These are phyloP conservation scores for Staphylotrichum longicolle DNA, from an alignment of 495 filamentous ascomycete species.

Conservation along the genomic window DNA sequence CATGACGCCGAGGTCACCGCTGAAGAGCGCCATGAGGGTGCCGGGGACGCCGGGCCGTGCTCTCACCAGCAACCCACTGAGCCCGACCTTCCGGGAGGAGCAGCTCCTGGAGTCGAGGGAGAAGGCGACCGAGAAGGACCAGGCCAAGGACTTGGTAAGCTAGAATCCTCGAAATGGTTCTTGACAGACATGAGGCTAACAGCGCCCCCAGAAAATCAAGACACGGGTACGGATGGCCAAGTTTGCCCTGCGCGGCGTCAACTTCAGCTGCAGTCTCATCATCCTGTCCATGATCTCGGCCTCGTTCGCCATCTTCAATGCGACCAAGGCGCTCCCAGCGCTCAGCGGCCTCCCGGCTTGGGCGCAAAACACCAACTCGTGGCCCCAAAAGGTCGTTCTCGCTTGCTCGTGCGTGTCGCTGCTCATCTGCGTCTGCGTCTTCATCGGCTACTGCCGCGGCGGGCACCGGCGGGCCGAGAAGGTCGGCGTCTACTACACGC, in stretches of 20 bases:
- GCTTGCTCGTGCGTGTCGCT: slow-evolving; percentile 77
- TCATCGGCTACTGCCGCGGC: slow-evolving; percentile 83
- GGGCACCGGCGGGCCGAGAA: slow-evolving; percentile 90
- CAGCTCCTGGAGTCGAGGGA: slow-evolving; percentile 79
- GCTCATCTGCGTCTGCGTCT: slow-evolving; percentile 70
- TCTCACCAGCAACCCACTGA: slow-evolving; percentile 61
- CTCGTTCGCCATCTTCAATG: slow-evolving; percentile 85
- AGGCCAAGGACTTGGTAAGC: slow-evolving; percentile 80
- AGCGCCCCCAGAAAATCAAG: slow-evolving; percentile 73
- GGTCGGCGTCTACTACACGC: slow-evolving; percentile 86
- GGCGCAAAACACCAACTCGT: slow-evolving; percentile 73
- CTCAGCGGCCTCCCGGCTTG: slow-evolving; percentile 81
- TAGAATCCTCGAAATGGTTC: too few relatives aligned
- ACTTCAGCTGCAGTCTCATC: slow-evolving; percentile 94
- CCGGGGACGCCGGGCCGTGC: slow-evolving; percentile 73
- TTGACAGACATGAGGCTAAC: slow-evolving; percentile 37
- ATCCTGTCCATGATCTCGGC: slow-evolving; percentile 82
- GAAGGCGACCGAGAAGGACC: slow-evolving; percentile 71
- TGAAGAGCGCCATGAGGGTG: slow-evolving; percentile 83
- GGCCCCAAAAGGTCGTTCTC: slow-evolving; percentile 86
- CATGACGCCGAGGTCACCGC: slow-evolving; percentile 66
- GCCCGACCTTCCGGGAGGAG: slow-evolving; percentile 86
- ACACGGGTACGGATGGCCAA: slow-evolving; percentile 90
- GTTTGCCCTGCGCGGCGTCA: slow-evolving; percentile 86
- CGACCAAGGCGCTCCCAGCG: slow-evolving; percentile 67